Evolutionary conservation across 257 asterid genomes (phyloP).

Genomic region (Echium plantagineum): DNA sequence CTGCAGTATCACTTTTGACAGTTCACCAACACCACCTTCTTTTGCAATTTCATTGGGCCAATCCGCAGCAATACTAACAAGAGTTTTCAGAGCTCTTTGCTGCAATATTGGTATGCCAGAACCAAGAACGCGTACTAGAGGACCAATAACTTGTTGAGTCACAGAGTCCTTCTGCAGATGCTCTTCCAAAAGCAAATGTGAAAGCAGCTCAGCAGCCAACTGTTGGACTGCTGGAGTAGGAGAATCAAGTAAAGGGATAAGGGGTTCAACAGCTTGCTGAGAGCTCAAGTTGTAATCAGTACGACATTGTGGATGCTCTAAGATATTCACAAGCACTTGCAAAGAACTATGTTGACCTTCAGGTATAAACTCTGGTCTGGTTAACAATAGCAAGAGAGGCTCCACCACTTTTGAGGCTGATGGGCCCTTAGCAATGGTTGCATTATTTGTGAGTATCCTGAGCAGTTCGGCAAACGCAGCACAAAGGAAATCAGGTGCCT

Average conservation of each 20-base stretch:
- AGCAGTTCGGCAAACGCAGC: constrained; percentile 88
- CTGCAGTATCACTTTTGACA: constrained; percentile 79
- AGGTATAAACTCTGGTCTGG: constrained; percentile 67
- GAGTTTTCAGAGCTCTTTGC: constrained; percentile 90
- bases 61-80: constrained; percentile 55
- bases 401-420: constrained; percentile 96
- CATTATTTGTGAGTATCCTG: constrained; percentile 89
- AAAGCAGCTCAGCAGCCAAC: constrained; percentile 90
- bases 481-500: constrained; percentile 87
- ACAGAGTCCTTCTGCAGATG: constrained; percentile 87
- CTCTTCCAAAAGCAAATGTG: constrained; percentile 80
- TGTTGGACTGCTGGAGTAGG: constrained; percentile 93
- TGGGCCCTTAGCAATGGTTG: constrained; percentile 89
- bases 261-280: constrained; percentile 83
- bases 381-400: constrained; percentile 69
- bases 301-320: constrained; percentile 92
- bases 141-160: constrained; percentile 81
- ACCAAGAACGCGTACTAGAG: constrained; percentile 76
- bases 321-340: constrained; percentile 88
- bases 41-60: constrained; percentile 99
- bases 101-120: constrained; percentile 76
- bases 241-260: constrained; percentile 83
- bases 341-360: constrained; percentile 84
- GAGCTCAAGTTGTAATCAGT: constrained; percentile 66
- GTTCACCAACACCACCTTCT: constrained; percentile 90